These are phyloP conservation scores for Crucihimalaya himalaica DNA, from an alignment of 345 rosid genomes.

Conservation along the genomic window DNA sequence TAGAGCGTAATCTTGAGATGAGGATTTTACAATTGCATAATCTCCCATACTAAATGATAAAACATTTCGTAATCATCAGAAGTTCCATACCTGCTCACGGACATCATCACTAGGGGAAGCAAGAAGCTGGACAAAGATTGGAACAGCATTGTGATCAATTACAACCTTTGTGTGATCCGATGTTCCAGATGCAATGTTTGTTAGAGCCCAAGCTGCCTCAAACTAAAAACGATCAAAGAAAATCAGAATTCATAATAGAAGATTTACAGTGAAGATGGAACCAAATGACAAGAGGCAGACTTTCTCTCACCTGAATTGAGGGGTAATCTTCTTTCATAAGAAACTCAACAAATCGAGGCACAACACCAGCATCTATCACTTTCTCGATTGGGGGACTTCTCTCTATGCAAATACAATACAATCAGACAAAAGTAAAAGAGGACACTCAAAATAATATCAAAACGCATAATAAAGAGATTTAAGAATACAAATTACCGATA, in stretches of 20 bases:
- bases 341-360: slow-evolving; percentile 91
- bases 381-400: slow-evolving; percentile 86
- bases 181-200: slow-evolving; percentile 94
- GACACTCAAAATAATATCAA: background rate
- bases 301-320: slow-evolving; percentile 66
- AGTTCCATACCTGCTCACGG: slow-evolving; percentile 76
- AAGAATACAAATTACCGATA: slow-evolving; percentile 48
- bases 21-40: background rate
- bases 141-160: slow-evolving; percentile 79
- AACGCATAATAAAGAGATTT: background rate
- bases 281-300: background rate
- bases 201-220: slow-evolving; percentile 95
- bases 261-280: background rate
- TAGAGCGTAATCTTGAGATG: background rate
- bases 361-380: slow-evolving; percentile 76
- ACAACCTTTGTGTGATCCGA: slow-evolving; percentile 88
- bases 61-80: background rate
- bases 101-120: slow-evolving; percentile 84
- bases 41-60: background rate
- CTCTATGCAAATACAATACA: slow-evolving; percentile 44
- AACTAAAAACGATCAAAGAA: slow-evolving; percentile 47
- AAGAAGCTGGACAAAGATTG: slow-evolving; percentile 78
- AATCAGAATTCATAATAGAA: background rate
- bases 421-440: background rate
- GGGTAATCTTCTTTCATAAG: slow-evolving; percentile 72